Evolutionary conservation across 352 stramenopile species (phyloP), one percentile per base, ranked within the genome.

Genomic region (Globisporangium iwayamae): DNA sequence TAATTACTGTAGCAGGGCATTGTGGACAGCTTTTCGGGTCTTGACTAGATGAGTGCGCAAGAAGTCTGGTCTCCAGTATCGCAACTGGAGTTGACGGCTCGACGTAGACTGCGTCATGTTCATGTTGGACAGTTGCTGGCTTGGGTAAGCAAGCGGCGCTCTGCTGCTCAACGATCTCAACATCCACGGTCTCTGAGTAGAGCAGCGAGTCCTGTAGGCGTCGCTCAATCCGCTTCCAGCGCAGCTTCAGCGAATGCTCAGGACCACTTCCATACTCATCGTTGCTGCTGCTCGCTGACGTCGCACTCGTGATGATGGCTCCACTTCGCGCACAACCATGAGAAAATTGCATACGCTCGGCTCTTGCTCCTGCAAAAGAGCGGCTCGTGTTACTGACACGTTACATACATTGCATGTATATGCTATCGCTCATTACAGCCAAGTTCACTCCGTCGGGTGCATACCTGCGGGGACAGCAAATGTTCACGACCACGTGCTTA

Each of bases 271-370:
- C 43, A 22, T 9, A 11, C 18, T 9, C 11, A 6, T 48, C 18
- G 43, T 6, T 22, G n/a, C 25, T 22, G n/a, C 25, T 56, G 25
- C 8, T 2, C 65, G 53, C 34, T 56, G 22, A 2, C 3, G 3
- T 1, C 52, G 16, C n/a, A 13, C 56, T 30, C 28, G 22, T 51
- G 11, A 8, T 20, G 16, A 36, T 25, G 43, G 18, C 5, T 16
- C 14, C 20, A 72, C 16, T 36, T 32, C 22, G 28, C 62, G 63
- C 13, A 66, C 56, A 4, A 66, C 47, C 0, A 83, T 32, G 25
- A 87, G 55, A 9, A 87, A 69, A 59, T 79, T 84, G 65, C 73
- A 82, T 9, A 62, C 66, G 14, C 52, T 60, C 8, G 72, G 6
- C n/a, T 64, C 60, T 16, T 13, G 34, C 48, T 83, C 70, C 62